These are phyloP conservation scores for Diaporthe helianthi DNA, from an alignment of 2,329 filamentous ascomycete genomes.

Conservation along the genomic window DNA sequence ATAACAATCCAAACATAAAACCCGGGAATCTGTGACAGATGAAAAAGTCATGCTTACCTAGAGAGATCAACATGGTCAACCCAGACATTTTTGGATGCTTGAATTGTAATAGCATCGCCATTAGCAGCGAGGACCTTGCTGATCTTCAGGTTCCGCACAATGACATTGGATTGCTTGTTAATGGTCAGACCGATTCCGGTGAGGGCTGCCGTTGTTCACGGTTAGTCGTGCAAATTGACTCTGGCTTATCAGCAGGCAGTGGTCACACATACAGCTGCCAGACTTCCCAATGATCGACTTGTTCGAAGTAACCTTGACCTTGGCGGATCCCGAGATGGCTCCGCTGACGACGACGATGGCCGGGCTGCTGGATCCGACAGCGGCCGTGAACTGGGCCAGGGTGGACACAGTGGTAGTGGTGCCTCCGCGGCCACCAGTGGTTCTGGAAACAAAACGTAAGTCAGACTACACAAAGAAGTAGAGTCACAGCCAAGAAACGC, in stretches of 20 bases:
- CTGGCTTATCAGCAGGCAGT: neutral
- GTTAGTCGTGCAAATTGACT: neutral
- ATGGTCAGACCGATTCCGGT: conserved; percentile 60
- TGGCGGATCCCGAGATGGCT: conserved; percentile 49
- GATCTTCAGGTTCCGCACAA: conserved; percentile 68
- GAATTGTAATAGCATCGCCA: conserved; percentile 67
- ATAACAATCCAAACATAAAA: too few species aligned
- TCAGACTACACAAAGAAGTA: neutral
- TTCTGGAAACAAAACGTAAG: conserved; percentile 42
- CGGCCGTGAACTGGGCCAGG: conserved; percentile 56
- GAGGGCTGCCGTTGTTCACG: conserved; percentile 37
- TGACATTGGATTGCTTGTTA: conserved; percentile 62
- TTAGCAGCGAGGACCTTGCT: conserved; percentile 61
- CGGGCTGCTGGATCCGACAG: conserved; percentile 54
- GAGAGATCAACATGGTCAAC: conserved; percentile 72
- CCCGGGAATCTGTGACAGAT: too few species aligned
- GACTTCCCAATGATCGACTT: conserved; percentile 57
- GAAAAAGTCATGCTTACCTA: too few species aligned
- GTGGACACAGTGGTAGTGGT: conserved; percentile 62
- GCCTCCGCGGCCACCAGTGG: conserved; percentile 61
- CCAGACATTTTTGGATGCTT: conserved; percentile 66
- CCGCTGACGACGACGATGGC: conserved; percentile 55
- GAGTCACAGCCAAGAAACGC: neutral
- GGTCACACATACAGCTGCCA: conserved; percentile 38
- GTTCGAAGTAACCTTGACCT: conserved; percentile 56